A percentile compares a stretch with the other conserved stretches of the same genome.
These are phyloP conservation scores for Carpinus viminea DNA, from an alignment of 306 rosid genomes.

Conservation along the genomic window DNA sequence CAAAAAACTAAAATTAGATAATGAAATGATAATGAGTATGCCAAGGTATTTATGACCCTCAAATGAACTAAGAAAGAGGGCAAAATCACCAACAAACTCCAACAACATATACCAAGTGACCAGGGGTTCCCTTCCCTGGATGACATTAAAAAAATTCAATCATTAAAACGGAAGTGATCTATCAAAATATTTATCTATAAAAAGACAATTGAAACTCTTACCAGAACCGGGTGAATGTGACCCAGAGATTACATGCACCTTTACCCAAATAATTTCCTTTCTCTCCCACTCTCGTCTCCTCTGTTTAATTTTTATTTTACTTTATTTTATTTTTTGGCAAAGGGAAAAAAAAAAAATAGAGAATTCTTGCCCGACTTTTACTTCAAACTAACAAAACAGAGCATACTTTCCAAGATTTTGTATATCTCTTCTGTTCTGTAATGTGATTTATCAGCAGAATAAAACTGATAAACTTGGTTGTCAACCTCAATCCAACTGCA, in stretches of 20 bases:
- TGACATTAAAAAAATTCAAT: not conserved
- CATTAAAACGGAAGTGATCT: not conserved
- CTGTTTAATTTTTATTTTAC: too few relatives aligned
- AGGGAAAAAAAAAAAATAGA: not conserved
- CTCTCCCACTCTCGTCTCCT: not conserved
- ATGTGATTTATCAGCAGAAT: conserved; percentile 62
- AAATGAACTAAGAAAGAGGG: not conserved
- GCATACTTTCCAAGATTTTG: conserved; percentile 44
- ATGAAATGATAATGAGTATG: not conserved
- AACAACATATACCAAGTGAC: not conserved
- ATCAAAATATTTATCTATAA: not conserved
- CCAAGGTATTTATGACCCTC: not conserved
- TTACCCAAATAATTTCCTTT: not conserved
- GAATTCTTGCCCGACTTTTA: conserved; percentile 9
- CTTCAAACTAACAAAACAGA: conserved; percentile 31
- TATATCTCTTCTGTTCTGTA: conserved; percentile 53
- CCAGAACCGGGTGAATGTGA: not conserved
- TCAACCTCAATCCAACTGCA: conserved; percentile 86
- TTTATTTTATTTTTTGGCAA: too few relatives aligned
- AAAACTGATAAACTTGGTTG: conserved; percentile 61
- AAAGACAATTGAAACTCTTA: not conserved
- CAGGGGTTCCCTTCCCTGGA: not conserved
- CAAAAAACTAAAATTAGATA: not conserved
- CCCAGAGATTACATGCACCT: not conserved
- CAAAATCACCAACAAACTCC: not conserved